Evolutionary conservation across 176 grass and related monocot species (phyloP).

Genomic region (Oryza officinalis): DNA sequence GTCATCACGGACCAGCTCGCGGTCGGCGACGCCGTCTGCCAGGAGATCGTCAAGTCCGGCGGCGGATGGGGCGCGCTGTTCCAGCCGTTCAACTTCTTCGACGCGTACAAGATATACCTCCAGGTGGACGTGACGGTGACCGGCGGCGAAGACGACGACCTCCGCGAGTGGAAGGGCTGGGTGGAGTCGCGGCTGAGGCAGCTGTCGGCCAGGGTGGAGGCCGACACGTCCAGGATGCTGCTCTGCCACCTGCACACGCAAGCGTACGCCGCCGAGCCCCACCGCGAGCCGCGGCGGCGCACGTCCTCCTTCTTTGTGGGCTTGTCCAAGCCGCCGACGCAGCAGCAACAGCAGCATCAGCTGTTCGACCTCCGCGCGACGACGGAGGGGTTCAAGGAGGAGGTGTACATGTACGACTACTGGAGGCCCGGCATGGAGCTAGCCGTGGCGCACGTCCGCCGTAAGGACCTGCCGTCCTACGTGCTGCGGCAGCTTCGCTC

Average conservation of each 20-base stretch:
- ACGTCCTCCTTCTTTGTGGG: conserved; percentile 79
- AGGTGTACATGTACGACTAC: conserved; percentile 65
- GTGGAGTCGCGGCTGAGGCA: conserved; percentile 79
- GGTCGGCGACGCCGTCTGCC: conserved; percentile 51
- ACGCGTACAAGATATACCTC: conserved; percentile 76
- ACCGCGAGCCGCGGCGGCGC: conserved; percentile 6
- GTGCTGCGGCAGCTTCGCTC: conserved; percentile 39
- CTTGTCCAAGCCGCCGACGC: conserved; percentile 33
- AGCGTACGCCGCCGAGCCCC: conserved; percentile 51
- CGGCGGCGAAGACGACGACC: conserved; percentile 52
- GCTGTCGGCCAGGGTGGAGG: conserved; percentile 70
- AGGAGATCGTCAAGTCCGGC: conserved; percentile 51
- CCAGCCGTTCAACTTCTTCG: conserved; percentile 65
- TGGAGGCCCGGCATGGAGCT: conserved; percentile 76
- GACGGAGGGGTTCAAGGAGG: conserved; percentile 57
- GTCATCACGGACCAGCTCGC: conserved; percentile 71
- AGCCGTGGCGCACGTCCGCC: conserved; percentile 59
- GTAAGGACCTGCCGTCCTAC: conserved; percentile 68
- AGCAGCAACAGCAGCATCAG: conserved; percentile 9
- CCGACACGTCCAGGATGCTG: conserved; percentile 60
- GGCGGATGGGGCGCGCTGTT: conserved; percentile 60
- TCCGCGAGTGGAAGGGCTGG: conserved; percentile 85
- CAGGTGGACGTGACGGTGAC: conserved; percentile 62
- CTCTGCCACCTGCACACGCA: conserved; percentile 73
- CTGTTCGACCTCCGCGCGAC: conserved; percentile 81